phyloP scores from a whole-genome alignment of 1,284 basidiomycete genomes.

The Puccinia sorghi region DNA sequence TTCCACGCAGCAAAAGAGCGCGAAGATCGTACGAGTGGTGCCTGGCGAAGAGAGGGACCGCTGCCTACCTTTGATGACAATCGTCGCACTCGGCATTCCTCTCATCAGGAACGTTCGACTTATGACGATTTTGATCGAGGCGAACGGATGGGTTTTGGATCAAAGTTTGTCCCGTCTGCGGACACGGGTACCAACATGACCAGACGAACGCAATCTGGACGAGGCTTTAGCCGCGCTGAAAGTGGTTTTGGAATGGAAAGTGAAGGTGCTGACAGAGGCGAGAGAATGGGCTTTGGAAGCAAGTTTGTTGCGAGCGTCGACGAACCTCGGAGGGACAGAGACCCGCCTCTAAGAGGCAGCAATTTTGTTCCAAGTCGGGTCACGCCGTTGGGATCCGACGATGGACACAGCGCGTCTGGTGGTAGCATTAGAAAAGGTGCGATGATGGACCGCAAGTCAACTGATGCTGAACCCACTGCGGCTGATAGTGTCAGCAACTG shows the following conservation, averaged over 20 bases:
- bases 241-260: slow-evolving; percentile 23
- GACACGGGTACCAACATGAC: slow-evolving; percentile 1
- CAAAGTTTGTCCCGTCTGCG: slow-evolving; percentile 41
- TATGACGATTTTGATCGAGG: slow-evolving; percentile 44
- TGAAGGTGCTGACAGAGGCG: slow-evolving; percentile 37
- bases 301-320: slow-evolving; percentile 42
- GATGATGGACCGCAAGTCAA: slow-evolving; percentile 19
- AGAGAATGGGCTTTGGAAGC: slow-evolving; percentile 42
- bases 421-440: slow-evolving; percentile 16
- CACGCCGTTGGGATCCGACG: slow-evolving; percentile 36
- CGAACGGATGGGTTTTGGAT: slow-evolving; percentile 48
- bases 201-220: slow-evolving; percentile 27
- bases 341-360: slow-evolving; percentile 31
- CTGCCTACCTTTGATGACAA: slow-evolving; percentile 45
- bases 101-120: slow-evolving; percentile 22
- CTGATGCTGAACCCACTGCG: slow-evolving; percentile 14
- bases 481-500: slow-evolving; percentile 43
- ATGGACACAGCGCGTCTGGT: slow-evolving; percentile 38
- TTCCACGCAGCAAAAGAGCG: slow-evolving; percentile 42
- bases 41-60: slow-evolving; percentile 44
- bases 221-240: slow-evolving; percentile 29
- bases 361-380: slow-evolving; percentile 31
- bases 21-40: slow-evolving; percentile 47
- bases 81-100: slow-evolving; percentile 33
- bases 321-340: slow-evolving; percentile 35